phyloP scores from a whole-genome alignment of 177 flowering plant species.

The Vitis hybrid region DNA sequence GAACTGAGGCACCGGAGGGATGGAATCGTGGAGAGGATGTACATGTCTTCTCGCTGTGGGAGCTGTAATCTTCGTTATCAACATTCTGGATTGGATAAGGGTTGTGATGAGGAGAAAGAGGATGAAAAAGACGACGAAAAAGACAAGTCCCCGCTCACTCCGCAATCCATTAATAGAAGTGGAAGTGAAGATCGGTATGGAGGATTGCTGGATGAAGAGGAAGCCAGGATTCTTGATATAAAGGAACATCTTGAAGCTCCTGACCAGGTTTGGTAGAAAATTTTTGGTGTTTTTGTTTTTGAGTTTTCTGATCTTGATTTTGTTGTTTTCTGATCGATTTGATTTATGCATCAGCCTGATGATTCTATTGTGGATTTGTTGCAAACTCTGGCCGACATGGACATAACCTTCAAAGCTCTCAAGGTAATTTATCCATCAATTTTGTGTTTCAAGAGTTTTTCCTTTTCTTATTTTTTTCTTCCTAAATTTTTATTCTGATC shows the following conservation, averaged over 20 bases:
- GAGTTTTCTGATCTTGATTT: constrained; percentile 3
- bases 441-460: background rate
- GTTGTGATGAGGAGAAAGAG: constrained; percentile 18
- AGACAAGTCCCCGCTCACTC: constrained; percentile 23
- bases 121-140: background rate
- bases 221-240: constrained; percentile 57
- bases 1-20: constrained; percentile 79
- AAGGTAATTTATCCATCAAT: constrained; percentile 39
- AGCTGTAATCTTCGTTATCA: constrained; percentile 27
- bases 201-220: constrained; percentile 58
- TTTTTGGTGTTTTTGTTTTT: background rate
- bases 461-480: background rate
- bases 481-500: background rate
- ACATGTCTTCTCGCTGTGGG: constrained; percentile 26
- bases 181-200: constrained; percentile 36
- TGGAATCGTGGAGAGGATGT: constrained; percentile 70
- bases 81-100: constrained; percentile 10
- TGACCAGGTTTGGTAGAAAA: constrained; percentile 57
- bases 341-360: constrained; percentile 46
- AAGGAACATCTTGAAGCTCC: constrained; percentile 84
- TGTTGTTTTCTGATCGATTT: constrained; percentile 11
- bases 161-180: constrained; percentile 30
- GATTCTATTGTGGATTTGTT: constrained; percentile 66
- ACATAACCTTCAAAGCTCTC: constrained; percentile 83
- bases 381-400: constrained; percentile 85